These are phyloP conservation scores for Mycothermus thermophilus DNA, from an alignment of 495 filamentous ascomycete species.

Conservation along the genomic window DNA sequence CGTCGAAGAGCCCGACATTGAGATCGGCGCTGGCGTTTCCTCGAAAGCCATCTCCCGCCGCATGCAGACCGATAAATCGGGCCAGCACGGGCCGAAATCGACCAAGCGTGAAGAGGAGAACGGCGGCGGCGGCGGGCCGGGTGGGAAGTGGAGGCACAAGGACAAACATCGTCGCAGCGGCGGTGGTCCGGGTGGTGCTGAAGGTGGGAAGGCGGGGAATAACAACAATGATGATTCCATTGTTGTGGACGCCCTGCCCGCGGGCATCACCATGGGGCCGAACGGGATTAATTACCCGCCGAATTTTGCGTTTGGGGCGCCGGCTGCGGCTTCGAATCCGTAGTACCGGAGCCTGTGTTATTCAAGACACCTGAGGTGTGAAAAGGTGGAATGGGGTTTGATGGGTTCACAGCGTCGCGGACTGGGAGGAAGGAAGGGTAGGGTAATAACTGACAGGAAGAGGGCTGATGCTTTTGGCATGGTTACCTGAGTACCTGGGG, in stretches of 20 bases:
- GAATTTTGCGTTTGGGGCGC: constrained; percentile 10
- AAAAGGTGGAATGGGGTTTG: too few relatives aligned
- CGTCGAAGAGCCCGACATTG: constrained; percentile 95
- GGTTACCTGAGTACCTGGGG: too few relatives aligned
- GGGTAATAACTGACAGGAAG: not conserved
- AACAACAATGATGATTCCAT: constrained; percentile 38
- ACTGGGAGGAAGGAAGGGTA: not conserved
- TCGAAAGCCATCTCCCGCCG: constrained; percentile 86
- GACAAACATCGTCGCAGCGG: constrained; percentile 30
- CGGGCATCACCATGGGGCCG: constrained; percentile 39
- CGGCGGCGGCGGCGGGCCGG: constrained; percentile 28
- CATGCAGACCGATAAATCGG: constrained; percentile 64
- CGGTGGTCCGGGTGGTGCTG: constrained; percentile 25
- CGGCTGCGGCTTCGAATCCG: not conserved
- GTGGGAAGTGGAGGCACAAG: constrained; percentile 23
- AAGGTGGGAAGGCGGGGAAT: constrained; percentile 16
- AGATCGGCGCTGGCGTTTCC: constrained; percentile 92
- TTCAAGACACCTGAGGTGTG: too few relatives aligned
- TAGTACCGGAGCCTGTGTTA: too few relatives aligned
- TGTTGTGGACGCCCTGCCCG: constrained; percentile 43
- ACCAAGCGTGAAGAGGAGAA: constrained; percentile 42
- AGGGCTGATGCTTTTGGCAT: too few relatives aligned
- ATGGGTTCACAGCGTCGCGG: too few relatives aligned
- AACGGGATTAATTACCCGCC: constrained; percentile 47
- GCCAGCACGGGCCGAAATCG: constrained; percentile 59